Conservation (phyloP, 441 rosid species). For the Populus hybrid region DNA sequence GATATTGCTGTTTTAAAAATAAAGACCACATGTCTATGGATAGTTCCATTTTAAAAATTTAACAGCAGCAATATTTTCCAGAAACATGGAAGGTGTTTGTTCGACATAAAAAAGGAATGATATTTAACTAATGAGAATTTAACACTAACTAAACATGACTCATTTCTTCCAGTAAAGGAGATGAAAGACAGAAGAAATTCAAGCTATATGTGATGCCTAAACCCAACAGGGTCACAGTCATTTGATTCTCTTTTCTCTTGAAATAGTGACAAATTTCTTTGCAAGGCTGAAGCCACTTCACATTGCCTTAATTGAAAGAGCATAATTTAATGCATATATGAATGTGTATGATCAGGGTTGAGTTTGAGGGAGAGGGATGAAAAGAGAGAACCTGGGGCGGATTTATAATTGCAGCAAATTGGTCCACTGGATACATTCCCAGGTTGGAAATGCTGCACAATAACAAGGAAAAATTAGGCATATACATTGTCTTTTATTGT, state of each 20-base stretch:
- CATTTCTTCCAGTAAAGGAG: not conserved
- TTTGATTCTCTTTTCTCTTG: not conserved
- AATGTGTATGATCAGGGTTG: not conserved
- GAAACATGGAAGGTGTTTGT: not conserved
- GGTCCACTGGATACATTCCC: conserved; percentile 97
- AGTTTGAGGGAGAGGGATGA: conserved; percentile 9
- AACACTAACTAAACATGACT: not conserved
- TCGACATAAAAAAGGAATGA: not conserved
- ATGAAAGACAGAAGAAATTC: not conserved
- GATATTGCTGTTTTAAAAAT: not conserved
- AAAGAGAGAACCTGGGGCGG: conserved; percentile 78
- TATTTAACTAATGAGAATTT: not conserved
- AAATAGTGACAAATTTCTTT: no score
- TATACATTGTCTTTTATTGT: not conserved
- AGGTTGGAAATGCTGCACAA: conserved; percentile 93
- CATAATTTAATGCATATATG: not conserved
- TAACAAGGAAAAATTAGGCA: conserved; percentile 11
- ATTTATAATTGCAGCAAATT: conserved; percentile 88
- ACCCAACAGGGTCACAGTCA: not conserved
- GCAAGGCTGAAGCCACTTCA: not conserved
- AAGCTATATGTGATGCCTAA: not conserved
- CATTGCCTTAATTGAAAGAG: not conserved
- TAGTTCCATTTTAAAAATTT: not conserved
- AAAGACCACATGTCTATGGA: not conserved
- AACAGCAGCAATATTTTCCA: not conserved